Evolutionary conservation across 2,329 filamentous ascomycete species (phyloP), one percentile per base, ranked within the genome.

Genomic region (Fusarium coicis): DNA sequence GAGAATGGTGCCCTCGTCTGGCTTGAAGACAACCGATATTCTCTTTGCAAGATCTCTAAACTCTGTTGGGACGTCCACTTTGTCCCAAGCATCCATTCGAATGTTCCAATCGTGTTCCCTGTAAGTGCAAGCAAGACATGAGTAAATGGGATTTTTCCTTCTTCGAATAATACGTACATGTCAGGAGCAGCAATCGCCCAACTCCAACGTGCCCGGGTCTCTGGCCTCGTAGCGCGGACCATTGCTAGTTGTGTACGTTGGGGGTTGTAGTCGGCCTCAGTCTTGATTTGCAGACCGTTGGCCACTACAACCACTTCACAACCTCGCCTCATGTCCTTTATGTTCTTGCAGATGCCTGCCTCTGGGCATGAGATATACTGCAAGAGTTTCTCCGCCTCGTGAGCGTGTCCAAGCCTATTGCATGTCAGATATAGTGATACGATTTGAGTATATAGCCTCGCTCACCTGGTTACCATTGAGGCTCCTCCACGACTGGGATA

Each of bases 81-180:
- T 56, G 10, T 76, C 70, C 64, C 69, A 76, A 10, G 78, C 74
- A 58, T 80, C 76, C 12, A 82, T 77, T 57, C 73, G 74, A 42
- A 83, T 64, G 53, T 71, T 80, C 82, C 82, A 83, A 67, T 83
- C 82, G 62, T 78, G 77, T 28, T 73, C 52, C 75, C 80, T 82
- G 46, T 37, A 23, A 26, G 53, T 46, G 16, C 49, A 34, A 23
- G 30, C 49, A 34, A 23, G 30, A 19, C 21, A 57, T 76, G 43
- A 78, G 73, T 23, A 42, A 43, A 21, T 26, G 14, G 37, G 16
- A 19, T 21, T n/a, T n/a, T 26, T 21, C 19, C 19, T 28, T 44
- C 26, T 26, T 34, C 7, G 32, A 19, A 23, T n/a, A 30, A 28
- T 30, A 71, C 76, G 63, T 67, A 82, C 82, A 79, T 81, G 39